Evolutionary conservation across 2,329 filamentous ascomycete genomes (phyloP), one percentile per base, ranked within the genome.

Genomic region (Ophiosphaerella korrae): DNA sequence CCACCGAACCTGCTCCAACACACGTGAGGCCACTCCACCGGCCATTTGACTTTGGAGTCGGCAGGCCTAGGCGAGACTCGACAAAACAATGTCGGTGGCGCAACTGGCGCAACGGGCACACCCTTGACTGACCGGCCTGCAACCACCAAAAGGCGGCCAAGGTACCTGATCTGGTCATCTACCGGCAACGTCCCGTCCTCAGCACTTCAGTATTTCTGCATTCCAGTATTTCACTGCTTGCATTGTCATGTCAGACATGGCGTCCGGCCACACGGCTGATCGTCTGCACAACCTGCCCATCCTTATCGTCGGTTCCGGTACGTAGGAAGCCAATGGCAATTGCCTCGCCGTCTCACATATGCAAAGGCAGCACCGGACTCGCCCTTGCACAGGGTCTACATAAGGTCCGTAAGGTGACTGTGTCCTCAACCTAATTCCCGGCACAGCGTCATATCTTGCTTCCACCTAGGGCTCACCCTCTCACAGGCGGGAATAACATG

Each of bases 401-500:
- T 35, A 71, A 72, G 63, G 68, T 71, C 65, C 35, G 60, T 54
- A 26, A 13, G 21, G 11, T 11, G 7, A 7, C 26, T 2, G 11
- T 29, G 7, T 29, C 26, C 26, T 3, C 7, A 2, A 29, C 26
- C 26, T 29, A 29, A 29, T 29, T 29, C 26, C 11, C 26, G 7
- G 26, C 26, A 5, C 11, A 29, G 18, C 26, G 7, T 6, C 26
- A 6, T 11, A 29, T 29, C 11, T 29, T 7, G 7, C 26, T 2
- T 29, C 24, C 24, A 12, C 40, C 37, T 18, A 11, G 41, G 48
- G 23, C 58, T 60, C 39, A 53, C 41, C 5, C 13, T 42, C 42
- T 9, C 8, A 45, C 37, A 74, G 71, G 66, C 65, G 14, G 66
- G 66, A 5, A 66, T 74, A 44, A 35, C 51, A 53, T 85, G 83